Evolutionary conservation across 2,329 filamentous ascomycete species (phyloP), one percentile per base, ranked within the genome.

Genomic region (Intubia oerlemansii): DNA sequence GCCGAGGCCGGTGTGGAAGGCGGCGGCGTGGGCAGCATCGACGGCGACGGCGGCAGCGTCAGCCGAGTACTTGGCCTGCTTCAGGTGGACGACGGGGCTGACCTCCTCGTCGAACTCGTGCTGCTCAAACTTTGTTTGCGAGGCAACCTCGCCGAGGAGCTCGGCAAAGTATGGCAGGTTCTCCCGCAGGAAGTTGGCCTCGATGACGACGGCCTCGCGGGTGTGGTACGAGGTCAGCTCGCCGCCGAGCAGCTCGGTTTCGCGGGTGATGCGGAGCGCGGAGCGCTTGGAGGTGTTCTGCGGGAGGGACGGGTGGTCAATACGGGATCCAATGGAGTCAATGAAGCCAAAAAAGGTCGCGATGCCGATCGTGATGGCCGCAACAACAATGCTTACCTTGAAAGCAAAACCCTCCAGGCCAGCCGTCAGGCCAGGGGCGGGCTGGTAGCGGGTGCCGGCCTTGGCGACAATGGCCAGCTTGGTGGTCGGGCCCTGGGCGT

Each of bases 121-220:
- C 42, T 69, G 62, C 39, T 72, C 70, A 53, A 80, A 98, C 57
- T 81, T 88, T 42, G 85, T 91, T 55, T 79, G 61, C 36, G 75
- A 72, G 45, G 88, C 64, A 44, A 93, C 78, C 62, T 98, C 90
- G 47, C 76, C 81, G 42, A 98, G 67, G 40, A 98, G 66, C 62
- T 98, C 88, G 46, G 82, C 70, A 53, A 92, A 98, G 68, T 95
- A 98, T 42, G 88, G 88, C 41, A 98, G 71, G 51, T 98, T 84
- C 50, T 88, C 73, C 50, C 81, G 73, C 41, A 98, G 70, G 66
- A 98, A 98, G 60, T 77, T 91, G 50, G 88, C 80, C 54, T 85
- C 74, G 46, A 98, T 59, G 35, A 98, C 71, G 38, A 98, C 59
- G 49, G 82, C 82, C 63, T 98, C 88, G 48, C 85, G 77, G 44